Evolutionary conservation across 2,329 filamentous ascomycete genomes (phyloP).

Genomic region (Scedosporium minutisporum): DNA sequence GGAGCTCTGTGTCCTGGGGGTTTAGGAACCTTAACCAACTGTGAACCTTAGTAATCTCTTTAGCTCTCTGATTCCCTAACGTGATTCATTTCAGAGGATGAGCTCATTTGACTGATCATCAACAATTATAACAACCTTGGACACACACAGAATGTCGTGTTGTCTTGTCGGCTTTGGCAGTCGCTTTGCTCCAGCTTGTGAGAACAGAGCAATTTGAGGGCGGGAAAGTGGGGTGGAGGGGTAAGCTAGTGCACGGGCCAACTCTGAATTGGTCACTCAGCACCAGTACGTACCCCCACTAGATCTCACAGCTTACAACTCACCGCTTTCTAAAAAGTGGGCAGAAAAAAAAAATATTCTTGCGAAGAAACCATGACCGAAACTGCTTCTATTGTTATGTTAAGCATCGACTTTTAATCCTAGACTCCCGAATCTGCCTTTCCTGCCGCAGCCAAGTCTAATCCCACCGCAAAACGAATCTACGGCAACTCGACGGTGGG

Average conservation of each 20-base stretch:
- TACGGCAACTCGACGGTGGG: background rate
- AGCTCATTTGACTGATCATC: background rate
- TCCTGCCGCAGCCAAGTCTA: background rate
- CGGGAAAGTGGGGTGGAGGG: slow-evolving; percentile 11
- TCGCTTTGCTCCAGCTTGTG: too few species aligned
- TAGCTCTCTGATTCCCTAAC: background rate
- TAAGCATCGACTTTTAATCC: background rate
- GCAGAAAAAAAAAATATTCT: slow-evolving; percentile 7
- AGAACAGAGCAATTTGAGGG: too few species aligned
- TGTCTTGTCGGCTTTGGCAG: too few species aligned
- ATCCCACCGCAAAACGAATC: background rate
- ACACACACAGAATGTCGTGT: background rate
- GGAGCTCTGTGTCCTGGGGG: background rate
- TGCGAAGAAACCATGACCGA: background rate
- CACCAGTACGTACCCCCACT: background rate
- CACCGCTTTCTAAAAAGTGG: background rate
- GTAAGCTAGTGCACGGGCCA: slow-evolving; percentile 17
- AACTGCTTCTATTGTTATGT: background rate
- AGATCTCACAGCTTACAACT: background rate
- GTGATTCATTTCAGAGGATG: background rate
- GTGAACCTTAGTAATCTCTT: background rate
- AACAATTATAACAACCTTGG: background rate
- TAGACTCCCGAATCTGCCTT: background rate
- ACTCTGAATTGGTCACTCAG: slow-evolving; percentile 15
- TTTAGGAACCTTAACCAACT: background rate